Evolutionary conservation across 345 rosid genomes (phyloP).

Genomic region (Chamaenerion angustifolium): DNA sequence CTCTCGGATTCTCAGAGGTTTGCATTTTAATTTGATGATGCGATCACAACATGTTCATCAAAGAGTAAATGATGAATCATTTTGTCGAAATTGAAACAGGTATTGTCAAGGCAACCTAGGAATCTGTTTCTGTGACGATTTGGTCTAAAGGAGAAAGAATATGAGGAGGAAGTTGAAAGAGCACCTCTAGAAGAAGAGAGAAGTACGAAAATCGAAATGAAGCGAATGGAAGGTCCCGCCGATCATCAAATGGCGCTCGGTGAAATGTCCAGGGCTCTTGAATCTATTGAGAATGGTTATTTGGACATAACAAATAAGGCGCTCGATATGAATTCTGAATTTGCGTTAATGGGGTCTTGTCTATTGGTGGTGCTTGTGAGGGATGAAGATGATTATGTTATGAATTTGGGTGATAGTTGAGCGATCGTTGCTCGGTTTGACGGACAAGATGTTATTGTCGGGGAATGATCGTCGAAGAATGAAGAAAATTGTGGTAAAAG

Average conservation of each 20-base stretch:
- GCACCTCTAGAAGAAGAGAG: too few species aligned
- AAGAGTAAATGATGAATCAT: constrained; percentile 70
- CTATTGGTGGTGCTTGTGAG: constrained; percentile 85
- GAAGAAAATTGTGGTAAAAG: too few species aligned
- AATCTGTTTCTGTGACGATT: constrained; percentile 70
- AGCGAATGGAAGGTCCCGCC: constrained; percentile 60
- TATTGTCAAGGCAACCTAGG: constrained; percentile 42
- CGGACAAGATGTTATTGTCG: constrained; percentile 27
- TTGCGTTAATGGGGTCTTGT: constrained; percentile 96
- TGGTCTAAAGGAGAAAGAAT: constrained; percentile 53
- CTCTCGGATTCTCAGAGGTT: constrained; percentile 89
- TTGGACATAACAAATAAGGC: constrained; percentile 91
- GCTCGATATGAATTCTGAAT: constrained; percentile 72
- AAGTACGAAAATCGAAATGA: constrained; percentile 37
- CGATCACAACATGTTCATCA: constrained; percentile 46
- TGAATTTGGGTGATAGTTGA: too few species aligned
- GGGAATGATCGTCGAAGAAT: constrained; percentile 15
- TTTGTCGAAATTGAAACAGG: constrained; percentile 72
- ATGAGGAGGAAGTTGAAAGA: too few species aligned
- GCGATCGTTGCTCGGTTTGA: too few species aligned
- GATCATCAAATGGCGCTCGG: constrained; percentile 65
- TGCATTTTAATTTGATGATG: constrained; percentile 84
- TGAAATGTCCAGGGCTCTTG: constrained; percentile 77
- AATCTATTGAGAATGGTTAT: constrained; percentile 64
- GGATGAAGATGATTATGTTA: constrained; percentile 88